phyloP scores from a whole-genome alignment of 192 early-diverging fungal genomes.

The Coemansia sp. region DNA sequence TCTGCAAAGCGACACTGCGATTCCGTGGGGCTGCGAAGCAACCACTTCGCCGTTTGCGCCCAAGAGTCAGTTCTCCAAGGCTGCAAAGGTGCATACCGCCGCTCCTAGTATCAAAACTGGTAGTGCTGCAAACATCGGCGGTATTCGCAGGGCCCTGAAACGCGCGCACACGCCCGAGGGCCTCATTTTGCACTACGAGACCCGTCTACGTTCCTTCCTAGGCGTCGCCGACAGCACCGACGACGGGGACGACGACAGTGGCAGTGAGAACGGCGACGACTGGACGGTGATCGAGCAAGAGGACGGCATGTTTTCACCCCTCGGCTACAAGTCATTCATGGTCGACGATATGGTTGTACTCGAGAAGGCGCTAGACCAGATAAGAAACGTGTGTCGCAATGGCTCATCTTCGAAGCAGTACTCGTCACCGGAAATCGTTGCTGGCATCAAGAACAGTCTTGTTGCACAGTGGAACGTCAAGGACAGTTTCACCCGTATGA shows the following conservation, averaged over 20 bases:
- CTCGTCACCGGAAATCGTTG: constrained; percentile 24
- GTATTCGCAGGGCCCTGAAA: constrained; percentile 40
- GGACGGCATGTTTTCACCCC: constrained; percentile 30
- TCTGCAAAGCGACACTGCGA: constrained; percentile 9
- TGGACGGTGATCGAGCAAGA: constrained; percentile 47
- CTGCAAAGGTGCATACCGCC: not conserved
- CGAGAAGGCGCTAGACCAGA: constrained; percentile 15
- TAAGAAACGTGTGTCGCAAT: constrained; percentile 7
- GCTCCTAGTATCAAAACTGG: not conserved
- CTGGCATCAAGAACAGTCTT: constrained; percentile 33
- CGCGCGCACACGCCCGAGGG: constrained; percentile 49
- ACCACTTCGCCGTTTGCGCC: not conserved
- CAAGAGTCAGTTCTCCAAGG: not conserved
- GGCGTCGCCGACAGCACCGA: constrained; percentile 9
- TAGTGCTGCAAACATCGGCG: constrained; percentile 14
- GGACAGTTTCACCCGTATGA: constrained; percentile 47
- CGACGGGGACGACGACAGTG: constrained; percentile 11
- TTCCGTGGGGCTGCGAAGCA: not conserved
- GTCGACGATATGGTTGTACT: constrained; percentile 45
- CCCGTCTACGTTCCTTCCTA: constrained; percentile 35
- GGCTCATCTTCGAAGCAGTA: not conserved
- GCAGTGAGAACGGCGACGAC: constrained; percentile 25
- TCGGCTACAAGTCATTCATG: constrained; percentile 26
- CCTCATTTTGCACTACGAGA: constrained; percentile 41
- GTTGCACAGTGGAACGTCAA: constrained; percentile 42